Base-by-base conservation (phyloP, 331 rosid species). In the Pyrus hybrid region DNA sequence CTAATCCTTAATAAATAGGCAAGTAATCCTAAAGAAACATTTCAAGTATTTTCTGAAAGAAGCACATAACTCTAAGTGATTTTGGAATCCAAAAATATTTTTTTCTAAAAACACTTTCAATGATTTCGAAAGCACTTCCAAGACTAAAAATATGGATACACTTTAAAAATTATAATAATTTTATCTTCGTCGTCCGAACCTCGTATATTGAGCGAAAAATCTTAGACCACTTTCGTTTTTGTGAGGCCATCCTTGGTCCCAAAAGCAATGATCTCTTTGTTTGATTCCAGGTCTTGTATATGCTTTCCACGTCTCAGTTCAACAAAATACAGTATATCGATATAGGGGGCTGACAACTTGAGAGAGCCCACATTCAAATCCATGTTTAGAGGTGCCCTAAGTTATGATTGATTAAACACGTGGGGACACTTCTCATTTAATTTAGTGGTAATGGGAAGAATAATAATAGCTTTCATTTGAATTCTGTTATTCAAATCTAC, bases 61-160 rank as follows among this genome's bases (percentile, higher is more conserved):
- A 41, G 1, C 45, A 41, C 45, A 11, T 41, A 41, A 41, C 45
- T 41, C 5, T 0, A 41, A 3, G 4, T 41, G 1, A 0, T 10
- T 41, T 41, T 41, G 13, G 4, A 41, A 41, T 0, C 5, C 13
- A 41, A 41, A 3, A 41, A 3, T 0, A 41, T 41, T 41, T 41
- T 41, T 41, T 10, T 41, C 45, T 41, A 10, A 37, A 37, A 9
- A 35, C 43, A 35, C 43, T 35, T 35, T 35, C 1, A 2, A 1
- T 35, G 12, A 35, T 35, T 35, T 35, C 43, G 0, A 35, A 35
- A 35, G 43, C 3, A 35, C 4, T 35, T 35, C 43, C 43, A 35
- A 9, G 1, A 0, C 0, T 37, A 3, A 37, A 37, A 37, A 37
- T 0, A 37, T 0, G 0, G 1, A 0, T 3, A 0, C 0, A 1